These are phyloP conservation scores for Abelmoschus esculentus DNA, from an alignment of 345 rosid species.

Conservation along the genomic window DNA sequence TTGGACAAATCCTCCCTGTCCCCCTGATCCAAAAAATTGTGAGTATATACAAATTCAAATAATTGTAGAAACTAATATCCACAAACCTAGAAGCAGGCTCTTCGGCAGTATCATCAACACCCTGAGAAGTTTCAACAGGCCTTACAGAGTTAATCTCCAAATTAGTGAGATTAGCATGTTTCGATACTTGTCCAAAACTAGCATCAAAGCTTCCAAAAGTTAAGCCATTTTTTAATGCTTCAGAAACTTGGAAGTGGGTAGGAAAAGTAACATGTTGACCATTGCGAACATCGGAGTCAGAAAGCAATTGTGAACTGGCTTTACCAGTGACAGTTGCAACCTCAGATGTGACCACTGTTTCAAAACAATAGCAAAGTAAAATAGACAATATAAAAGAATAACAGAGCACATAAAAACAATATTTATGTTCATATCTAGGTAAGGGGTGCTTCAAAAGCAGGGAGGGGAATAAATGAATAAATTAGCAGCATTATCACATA, in stretches of 20 bases:
- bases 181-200: constrained; percentile 29
- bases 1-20: too few relatives aligned
- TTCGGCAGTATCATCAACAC: constrained; percentile 29
- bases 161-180: constrained; percentile 17
- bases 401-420: not conserved
- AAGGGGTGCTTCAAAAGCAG: not conserved
- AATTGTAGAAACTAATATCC: constrained; percentile 3
- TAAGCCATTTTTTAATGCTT: constrained; percentile 61
- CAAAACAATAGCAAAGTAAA: constrained; percentile 15
- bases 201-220: constrained; percentile 83
- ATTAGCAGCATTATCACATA: not conserved
- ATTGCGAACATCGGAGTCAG: constrained; percentile 28
- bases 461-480: not conserved
- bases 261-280: constrained; percentile 74
- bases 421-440: not conserved
- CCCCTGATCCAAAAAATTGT: too few relatives aligned
- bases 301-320: constrained; percentile 27
- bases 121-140: constrained; percentile 32
- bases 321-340: constrained; percentile 23
- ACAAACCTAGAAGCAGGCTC: constrained; percentile 63
- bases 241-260: constrained; percentile 59
- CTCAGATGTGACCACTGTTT: constrained; percentile 28
- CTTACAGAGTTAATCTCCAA: constrained; percentile 28
- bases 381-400: not conserved
- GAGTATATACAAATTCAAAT: not conserved